A percentile compares a stretch with the other conserved stretches of the same genome.
Conservation (phyloP, 768 basidiomycete genomes). For the Russula sp. region DNA sequence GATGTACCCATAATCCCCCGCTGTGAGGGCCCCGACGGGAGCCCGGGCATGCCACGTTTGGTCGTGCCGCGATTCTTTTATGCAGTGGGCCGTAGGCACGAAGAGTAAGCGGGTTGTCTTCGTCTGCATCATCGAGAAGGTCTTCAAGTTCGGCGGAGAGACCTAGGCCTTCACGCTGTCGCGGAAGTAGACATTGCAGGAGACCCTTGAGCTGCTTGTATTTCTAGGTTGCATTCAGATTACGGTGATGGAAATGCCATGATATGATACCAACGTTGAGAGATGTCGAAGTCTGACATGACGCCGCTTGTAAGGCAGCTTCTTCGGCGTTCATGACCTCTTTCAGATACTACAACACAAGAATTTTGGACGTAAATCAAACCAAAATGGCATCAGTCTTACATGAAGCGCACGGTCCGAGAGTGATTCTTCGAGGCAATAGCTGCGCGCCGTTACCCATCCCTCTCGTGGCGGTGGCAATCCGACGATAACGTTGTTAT, state of each 20-base stretch:
- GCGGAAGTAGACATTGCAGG: constrained; percentile 27
- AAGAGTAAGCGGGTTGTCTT: constrained; percentile 21
- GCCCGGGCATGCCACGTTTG: constrained; percentile 25
- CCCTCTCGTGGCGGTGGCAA: constrained; percentile 23
- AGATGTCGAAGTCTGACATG: not conserved
- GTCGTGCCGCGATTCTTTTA: constrained; percentile 18
- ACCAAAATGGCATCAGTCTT: not conserved
- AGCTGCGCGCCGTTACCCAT: constrained; percentile 27
- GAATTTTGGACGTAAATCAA: not conserved
- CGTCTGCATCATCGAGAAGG: constrained; percentile 28
- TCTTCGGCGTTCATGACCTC: constrained; percentile 27
- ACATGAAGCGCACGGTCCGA: constrained; percentile 25
- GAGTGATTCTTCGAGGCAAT: constrained; percentile 27
- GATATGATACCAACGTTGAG: constrained; percentile 9
- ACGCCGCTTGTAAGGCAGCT: constrained; percentile 8
- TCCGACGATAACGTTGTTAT: constrained; percentile 28
- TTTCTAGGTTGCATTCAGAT: constrained; percentile 12
- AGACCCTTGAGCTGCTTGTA: constrained; percentile 26
- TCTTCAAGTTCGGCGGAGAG: constrained; percentile 26
- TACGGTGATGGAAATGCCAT: not conserved
- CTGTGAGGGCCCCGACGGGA: constrained; percentile 12
- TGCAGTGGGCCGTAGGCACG: constrained; percentile 21
- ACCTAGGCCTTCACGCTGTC: constrained; percentile 8
- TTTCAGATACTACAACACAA: constrained; percentile 17
- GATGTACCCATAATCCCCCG: constrained; percentile 28